phyloP scores from a whole-genome alignment of 106 monocot species.

The Allium sativum region DNA sequence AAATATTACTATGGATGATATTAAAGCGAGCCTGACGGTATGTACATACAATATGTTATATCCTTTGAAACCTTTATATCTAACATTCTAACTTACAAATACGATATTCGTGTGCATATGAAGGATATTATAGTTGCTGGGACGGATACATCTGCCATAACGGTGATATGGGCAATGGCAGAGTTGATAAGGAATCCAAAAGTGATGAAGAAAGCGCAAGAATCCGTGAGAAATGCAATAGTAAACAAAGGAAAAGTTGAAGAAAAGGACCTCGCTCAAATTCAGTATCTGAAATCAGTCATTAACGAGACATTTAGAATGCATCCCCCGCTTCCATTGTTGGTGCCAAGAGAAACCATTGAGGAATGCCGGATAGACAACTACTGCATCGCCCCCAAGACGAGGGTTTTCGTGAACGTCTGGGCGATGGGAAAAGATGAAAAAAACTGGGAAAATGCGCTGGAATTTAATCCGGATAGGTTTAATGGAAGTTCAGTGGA shows the following conservation, averaged over 20 bases:
- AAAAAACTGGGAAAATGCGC: neutral
- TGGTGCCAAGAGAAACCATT: neutral
- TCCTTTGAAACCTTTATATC: no score
- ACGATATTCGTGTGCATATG: neutral
- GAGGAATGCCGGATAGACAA: neutral
- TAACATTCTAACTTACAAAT: no score
- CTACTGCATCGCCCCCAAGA: neutral
- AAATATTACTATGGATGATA: no score
- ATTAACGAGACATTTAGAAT: neutral
- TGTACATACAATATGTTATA: no score
- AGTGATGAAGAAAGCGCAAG: neutral
- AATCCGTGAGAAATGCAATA: neutral
- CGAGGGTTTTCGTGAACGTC: neutral
- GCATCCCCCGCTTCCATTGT: neutral
- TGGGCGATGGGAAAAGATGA: neutral
- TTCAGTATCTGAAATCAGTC: neutral
- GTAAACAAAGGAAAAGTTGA: neutral
- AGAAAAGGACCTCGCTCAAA: neutral
- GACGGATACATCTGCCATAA: neutral
- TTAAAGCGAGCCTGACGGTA: no score
- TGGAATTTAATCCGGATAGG: neutral
- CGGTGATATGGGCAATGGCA: neutral
- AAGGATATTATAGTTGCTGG: neutral
- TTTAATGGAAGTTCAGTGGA: neutral
- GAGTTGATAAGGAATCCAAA: neutral